These are phyloP conservation scores for Colletotrichum lentis DNA, from an alignment of 2,329 filamentous ascomycete species.

Conservation along the genomic window DNA sequence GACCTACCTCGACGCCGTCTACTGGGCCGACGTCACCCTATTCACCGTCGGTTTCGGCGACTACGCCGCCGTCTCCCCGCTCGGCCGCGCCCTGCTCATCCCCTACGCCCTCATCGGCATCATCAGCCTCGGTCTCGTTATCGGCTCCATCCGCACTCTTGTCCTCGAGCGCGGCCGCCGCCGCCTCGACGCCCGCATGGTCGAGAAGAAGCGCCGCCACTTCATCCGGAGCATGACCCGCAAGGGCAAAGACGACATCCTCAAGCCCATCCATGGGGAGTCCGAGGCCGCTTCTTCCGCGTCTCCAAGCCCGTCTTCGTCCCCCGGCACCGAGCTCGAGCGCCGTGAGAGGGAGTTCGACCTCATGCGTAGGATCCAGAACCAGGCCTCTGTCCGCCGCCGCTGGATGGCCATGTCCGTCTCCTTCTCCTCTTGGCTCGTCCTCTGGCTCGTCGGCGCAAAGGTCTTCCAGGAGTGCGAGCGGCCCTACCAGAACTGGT, in stretches of 20 bases:
- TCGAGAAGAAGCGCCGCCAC: slow-evolving; percentile 65
- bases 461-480: slow-evolving; percentile 71
- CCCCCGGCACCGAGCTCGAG: slow-evolving; percentile 56
- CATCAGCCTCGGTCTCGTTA: slow-evolving; percentile 83
- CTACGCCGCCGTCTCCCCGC: slow-evolving; percentile 54
- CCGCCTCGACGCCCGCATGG: slow-evolving; percentile 63
- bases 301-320: not conserved
- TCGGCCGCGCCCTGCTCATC: slow-evolving; percentile 76
- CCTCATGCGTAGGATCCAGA: slow-evolving; percentile 83
- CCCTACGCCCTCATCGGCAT: slow-evolving; percentile 86
- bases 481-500: slow-evolving; percentile 65
- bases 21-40: slow-evolving; percentile 78
- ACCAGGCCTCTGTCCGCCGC: slow-evolving; percentile 68
- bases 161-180: slow-evolving; percentile 66
- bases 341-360: slow-evolving; percentile 76
- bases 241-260: slow-evolving; percentile 56
- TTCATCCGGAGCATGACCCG: slow-evolving; percentile 56
- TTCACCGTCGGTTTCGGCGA: slow-evolving; percentile 73
- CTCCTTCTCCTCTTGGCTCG: slow-evolving; percentile 72
- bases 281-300: slow-evolving; percentile 1
- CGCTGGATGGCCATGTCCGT: slow-evolving; percentile 77
- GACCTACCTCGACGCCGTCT: slow-evolving; percentile 79
- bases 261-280: slow-evolving; percentile 56
- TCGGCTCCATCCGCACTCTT: slow-evolving; percentile 77
- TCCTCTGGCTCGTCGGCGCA: slow-evolving; percentile 84